Evolutionary conservation across 257 asterid species (phyloP).

Genomic region (Fraxinus americana): DNA sequence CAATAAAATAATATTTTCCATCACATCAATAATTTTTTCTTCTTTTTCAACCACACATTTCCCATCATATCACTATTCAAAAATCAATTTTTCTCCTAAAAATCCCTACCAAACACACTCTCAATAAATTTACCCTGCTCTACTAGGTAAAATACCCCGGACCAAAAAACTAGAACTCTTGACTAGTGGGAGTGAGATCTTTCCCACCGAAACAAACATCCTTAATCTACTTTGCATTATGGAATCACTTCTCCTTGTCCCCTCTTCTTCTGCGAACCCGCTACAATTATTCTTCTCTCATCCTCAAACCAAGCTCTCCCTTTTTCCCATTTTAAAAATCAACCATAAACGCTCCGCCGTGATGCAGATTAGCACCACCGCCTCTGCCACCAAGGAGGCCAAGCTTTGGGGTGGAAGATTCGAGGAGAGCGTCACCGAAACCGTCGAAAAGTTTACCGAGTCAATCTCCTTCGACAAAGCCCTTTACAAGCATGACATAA

Average conservation of each 20-base stretch:
- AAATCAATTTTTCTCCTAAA: too few relatives aligned
- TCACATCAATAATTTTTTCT: too few relatives aligned
- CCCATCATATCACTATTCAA: too few relatives aligned
- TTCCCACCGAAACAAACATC: too few relatives aligned
- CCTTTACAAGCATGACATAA: constrained; percentile 89
- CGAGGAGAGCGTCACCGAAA: constrained; percentile 84
- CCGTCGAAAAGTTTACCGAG: constrained; percentile 93
- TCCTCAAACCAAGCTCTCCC: constrained; percentile 27
- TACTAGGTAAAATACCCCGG: too few relatives aligned
- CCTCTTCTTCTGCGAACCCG: constrained; percentile 20
- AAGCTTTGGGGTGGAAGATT: constrained; percentile 99
- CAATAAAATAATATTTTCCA: too few relatives aligned
- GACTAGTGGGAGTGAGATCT: too few relatives aligned
- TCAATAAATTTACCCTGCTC: too few relatives aligned
- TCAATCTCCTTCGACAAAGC: constrained; percentile 87
- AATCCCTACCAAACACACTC: too few relatives aligned
- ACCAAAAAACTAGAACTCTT: too few relatives aligned
- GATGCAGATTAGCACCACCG: constrained; percentile 24
- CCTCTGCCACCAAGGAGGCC: constrained; percentile 62
- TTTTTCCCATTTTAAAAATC: constrained; percentile 15
- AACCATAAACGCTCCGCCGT: constrained; percentile 12
- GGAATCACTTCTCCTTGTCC: not conserved
- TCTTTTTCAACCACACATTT: too few relatives aligned
- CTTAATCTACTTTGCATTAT: not conserved
- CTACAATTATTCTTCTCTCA: constrained; percentile 25